Conservation (phyloP, 306 rosid species). For the Citrullus mucosospermus region DNA sequence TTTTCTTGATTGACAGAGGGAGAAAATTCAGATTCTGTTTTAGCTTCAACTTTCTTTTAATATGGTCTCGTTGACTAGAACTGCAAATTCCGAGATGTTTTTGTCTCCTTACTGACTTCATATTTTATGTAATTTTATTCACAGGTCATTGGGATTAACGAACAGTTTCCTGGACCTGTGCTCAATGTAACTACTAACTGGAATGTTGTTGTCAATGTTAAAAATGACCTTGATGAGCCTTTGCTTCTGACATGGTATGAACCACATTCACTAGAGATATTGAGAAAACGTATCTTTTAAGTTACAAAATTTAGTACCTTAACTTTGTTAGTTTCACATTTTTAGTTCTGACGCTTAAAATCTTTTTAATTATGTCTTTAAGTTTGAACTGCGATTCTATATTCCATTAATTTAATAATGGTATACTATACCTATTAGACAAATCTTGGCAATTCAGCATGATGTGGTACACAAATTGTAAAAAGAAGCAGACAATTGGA, state of each 20-base stretch:
- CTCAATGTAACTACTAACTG: constrained; percentile 84
- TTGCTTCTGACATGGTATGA: constrained; percentile 79
- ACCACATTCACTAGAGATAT: not conserved
- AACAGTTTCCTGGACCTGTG: constrained; percentile 69
- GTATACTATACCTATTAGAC: not conserved
- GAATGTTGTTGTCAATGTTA: constrained; percentile 84
- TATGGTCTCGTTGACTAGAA: constrained; percentile 1
- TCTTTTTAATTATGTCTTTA: not conserved
- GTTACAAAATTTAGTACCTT: not conserved
- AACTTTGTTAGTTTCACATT: not conserved
- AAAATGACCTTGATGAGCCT: constrained; percentile 81
- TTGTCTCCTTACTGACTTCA: not conserved
- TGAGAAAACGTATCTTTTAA: not conserved
- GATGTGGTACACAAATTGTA: not conserved
- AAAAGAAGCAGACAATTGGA: not conserved
- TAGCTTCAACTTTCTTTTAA: not conserved
- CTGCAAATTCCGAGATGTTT: not conserved
- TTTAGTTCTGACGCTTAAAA: not conserved
- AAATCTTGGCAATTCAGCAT: not conserved
- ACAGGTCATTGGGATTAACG: constrained; percentile 77
- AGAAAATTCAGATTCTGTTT: not conserved
- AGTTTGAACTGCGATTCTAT: not conserved
- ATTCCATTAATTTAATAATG: not conserved
- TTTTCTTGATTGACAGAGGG: not conserved
- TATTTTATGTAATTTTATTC: not conserved